These are phyloP conservation scores for Zymoseptoria passerinii DNA, from an alignment of 2,329 filamentous ascomycete genomes.

Conservation along the genomic window DNA sequence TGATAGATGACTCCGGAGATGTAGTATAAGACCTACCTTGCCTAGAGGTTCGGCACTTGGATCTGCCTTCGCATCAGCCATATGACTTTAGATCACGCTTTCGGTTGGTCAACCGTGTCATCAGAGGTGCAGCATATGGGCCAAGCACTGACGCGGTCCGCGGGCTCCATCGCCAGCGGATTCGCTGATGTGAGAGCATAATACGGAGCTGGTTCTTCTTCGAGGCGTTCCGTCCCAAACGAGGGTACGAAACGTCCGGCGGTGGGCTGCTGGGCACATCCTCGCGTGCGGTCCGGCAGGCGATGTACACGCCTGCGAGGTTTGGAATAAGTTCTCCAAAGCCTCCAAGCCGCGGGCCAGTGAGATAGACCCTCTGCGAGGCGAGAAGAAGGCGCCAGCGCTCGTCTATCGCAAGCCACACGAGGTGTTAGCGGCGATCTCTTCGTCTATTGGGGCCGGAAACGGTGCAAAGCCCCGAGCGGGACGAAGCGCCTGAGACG, in stretches of 20 bases:
- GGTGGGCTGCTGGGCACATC: not conserved
- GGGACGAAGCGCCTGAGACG: not conserved
- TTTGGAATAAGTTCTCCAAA: not conserved
- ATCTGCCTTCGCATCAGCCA: not conserved
- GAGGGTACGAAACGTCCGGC: not conserved
- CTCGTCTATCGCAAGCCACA: not conserved
- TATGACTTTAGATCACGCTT: not conserved
- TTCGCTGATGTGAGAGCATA: not conserved
- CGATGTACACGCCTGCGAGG: not conserved
- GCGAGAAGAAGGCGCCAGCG: constrained; percentile 16
- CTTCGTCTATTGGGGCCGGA: constrained; percentile 15
- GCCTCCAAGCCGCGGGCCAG: not conserved
- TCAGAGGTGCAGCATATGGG: not conserved
- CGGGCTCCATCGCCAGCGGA: not conserved
- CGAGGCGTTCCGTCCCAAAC: not conserved
- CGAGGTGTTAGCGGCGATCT: not conserved
- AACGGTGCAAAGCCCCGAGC: constrained; percentile 16
- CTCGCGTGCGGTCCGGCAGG: not conserved
- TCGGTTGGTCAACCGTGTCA: not conserved
- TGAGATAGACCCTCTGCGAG: constrained; percentile 15
- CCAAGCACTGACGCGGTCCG: not conserved
- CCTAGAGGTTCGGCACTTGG: not conserved
- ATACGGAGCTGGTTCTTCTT: not conserved
- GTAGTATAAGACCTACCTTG: not conserved
- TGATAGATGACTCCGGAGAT: not conserved